A percentile compares a stretch with the other conserved stretches of the same genome.
These are phyloP conservation scores for Xylariales sp. DNA, from an alignment of 2,329 filamentous ascomycete genomes.

Conservation along the genomic window DNA sequence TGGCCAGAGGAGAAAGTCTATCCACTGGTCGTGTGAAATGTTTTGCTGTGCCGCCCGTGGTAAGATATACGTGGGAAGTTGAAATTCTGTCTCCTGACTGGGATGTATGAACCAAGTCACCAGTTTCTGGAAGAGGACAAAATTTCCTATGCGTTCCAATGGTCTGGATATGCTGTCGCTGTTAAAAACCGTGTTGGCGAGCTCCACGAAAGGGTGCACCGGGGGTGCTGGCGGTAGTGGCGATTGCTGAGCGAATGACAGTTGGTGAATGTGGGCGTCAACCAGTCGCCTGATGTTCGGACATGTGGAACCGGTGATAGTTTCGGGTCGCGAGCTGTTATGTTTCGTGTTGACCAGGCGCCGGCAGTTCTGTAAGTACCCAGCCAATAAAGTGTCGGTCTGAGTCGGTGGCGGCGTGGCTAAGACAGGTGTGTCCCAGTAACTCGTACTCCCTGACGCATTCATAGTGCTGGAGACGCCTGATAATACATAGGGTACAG, in stretches of 20 bases:
- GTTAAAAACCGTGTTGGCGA: constrained; percentile 24
- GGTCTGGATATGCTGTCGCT: constrained; percentile 19
- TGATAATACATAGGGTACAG: constrained; percentile 31
- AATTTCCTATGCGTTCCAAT: constrained; percentile 26
- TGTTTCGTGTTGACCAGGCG: constrained; percentile 22
- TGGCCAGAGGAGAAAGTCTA: constrained; percentile 27
- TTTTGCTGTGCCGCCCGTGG: constrained; percentile 22
- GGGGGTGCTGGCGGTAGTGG: constrained; percentile 16
- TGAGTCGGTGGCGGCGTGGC: constrained; percentile 23
- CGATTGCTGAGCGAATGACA: constrained; percentile 16
- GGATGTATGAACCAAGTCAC: constrained; percentile 26
- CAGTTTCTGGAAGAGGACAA: constrained; percentile 25
- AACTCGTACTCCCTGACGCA: neutral
- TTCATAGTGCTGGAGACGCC: constrained; percentile 17
- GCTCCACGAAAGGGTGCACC: constrained; percentile 23
- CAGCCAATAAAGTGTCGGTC: constrained; percentile 28
- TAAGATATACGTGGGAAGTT: constrained; percentile 15
- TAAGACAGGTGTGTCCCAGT: constrained; percentile 29
- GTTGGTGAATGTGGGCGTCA: constrained; percentile 15
- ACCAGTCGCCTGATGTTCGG: constrained; percentile 29
- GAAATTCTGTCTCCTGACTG: constrained; percentile 21
- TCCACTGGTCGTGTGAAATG: constrained; percentile 24
- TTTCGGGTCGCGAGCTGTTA: constrained; percentile 14
- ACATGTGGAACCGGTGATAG: constrained; percentile 26
- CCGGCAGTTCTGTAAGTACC: constrained; percentile 30